Conservation (phyloP, 2,329 filamentous ascomycete species). For the Cladophialophora bantiana region DNA sequence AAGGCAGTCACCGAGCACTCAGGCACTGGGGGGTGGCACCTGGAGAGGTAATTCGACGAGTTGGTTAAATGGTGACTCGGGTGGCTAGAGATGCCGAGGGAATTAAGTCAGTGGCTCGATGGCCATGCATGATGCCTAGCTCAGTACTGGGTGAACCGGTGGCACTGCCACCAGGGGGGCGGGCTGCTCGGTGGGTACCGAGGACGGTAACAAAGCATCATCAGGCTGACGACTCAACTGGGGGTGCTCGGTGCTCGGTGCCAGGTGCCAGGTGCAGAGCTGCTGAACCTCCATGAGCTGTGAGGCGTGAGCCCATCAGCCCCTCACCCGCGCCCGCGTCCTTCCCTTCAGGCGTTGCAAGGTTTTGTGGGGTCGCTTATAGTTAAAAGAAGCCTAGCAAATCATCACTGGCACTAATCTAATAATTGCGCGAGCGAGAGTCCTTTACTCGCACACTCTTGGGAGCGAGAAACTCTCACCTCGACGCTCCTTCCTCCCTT, state of each 20-base stretch:
- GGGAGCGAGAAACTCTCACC: background rate
- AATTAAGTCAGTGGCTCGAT: background rate
- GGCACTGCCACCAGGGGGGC: background rate
- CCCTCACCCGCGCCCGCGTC: constrained; percentile 13
- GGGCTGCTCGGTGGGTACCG: background rate
- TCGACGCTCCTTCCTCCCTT: background rate
- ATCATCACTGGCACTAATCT: constrained; percentile 13
- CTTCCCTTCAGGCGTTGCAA: constrained; percentile 2
- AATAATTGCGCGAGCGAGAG: background rate
- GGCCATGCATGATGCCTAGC: too few relatives aligned
- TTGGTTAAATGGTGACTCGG: background rate
- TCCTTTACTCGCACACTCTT: constrained; percentile 8
- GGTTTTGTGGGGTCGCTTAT: constrained; percentile 23
- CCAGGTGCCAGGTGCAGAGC: background rate
- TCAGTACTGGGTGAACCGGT: background rate
- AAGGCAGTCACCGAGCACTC: background rate
- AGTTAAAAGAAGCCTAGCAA: constrained; percentile 15
- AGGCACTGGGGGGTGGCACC: background rate
- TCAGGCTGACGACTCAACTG: constrained; percentile 2
- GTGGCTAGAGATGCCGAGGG: constrained; percentile 18
- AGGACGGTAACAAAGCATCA: background rate
- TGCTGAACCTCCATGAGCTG: background rate
- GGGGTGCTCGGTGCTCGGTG: background rate
- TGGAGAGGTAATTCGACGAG: background rate
- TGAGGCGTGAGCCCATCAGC: background rate